These are phyloP conservation scores for Buddleja alternifolia DNA, from an alignment of 257 asterid genomes.

Conservation along the genomic window DNA sequence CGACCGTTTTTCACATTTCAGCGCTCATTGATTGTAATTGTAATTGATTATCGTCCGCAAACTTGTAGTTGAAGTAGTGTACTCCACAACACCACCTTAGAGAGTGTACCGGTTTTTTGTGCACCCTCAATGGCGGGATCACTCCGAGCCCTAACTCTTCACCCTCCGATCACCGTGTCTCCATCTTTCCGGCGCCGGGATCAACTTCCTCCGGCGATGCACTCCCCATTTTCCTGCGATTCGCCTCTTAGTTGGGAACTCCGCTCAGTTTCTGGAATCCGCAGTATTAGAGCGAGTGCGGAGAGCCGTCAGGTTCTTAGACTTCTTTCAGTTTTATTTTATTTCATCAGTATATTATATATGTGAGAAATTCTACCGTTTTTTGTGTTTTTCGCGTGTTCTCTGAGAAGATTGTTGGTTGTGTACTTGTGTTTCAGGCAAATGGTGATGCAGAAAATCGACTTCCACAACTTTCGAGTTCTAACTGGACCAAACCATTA, in stretches of 20 bases:
- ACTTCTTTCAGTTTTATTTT: slow-evolving; percentile 1
- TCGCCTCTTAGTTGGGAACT: slow-evolving; percentile 28
- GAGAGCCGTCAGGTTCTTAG: slow-evolving; percentile 47
- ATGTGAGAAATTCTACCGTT: background rate
- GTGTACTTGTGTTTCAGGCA: slow-evolving; percentile 51
- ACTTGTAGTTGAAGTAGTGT: too few relatives aligned
- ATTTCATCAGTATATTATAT: background rate
- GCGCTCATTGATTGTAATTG: too few relatives aligned
- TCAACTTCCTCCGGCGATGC: slow-evolving; percentile 9
- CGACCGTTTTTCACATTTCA: too few relatives aligned
- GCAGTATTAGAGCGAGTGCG: slow-evolving; percentile 47
- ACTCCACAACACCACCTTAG: background rate
- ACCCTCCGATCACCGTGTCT: slow-evolving; percentile 36
- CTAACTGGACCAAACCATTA: slow-evolving; percentile 52
- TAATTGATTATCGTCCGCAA: too few relatives aligned
- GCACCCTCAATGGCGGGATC: slow-evolving; percentile 55
- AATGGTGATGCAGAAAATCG: slow-evolving; percentile 42
- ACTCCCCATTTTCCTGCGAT: slow-evolving; percentile 18
- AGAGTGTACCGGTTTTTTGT: background rate
- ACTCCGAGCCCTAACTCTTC: slow-evolving; percentile 36
- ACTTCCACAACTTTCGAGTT: slow-evolving; percentile 30
- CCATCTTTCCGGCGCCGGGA: slow-evolving; percentile 27
- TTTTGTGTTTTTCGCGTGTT: slow-evolving; percentile 11
- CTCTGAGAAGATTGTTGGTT: slow-evolving; percentile 11
- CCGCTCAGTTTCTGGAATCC: slow-evolving; percentile 38